Base-by-base conservation (phyloP, 106 monocot species). In the Phalaenopsis equestris region DNA sequence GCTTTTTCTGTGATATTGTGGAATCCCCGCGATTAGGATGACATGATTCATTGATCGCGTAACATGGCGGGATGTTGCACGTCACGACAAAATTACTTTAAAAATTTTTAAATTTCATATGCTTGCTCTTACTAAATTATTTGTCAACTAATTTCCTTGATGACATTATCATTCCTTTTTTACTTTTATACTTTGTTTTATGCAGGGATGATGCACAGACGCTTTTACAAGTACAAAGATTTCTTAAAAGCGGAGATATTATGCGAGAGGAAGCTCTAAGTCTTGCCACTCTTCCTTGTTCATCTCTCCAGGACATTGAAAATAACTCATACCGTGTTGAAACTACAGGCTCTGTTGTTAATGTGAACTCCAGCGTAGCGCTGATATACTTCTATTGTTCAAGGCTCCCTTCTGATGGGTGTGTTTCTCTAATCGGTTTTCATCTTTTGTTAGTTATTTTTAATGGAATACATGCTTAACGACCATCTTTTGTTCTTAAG, bases 331-430 rank as follows among this genome's bases (percentile, higher is more conserved):
- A 89, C 76, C 41, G 85, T 82, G 91, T 92, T 80, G 86, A 85
- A 47, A 57, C 81, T 55, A 92, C 91, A 42, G 89, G 89, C 43
- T 85, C 91, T 30, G 75, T 86, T 79, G 91, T 87, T 16, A 92
- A 87, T 12, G 41, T 86, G 48, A 92, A 78, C 73, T 92, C 91
- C 74, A 87, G 89, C 67, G 65, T 92, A 48, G 56, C 85, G 52
- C 81, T 92, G 79, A 85, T 92, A 72, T 84, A 89, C 72, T 81
- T 85, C 55, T 92, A 89, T 75, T 92, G 91, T 75, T 87, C 89
- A 5, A 78, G 86, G 56, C 91, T 91, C 55, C 91, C 91, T 49
- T 87, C 89, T 42, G 91, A 91, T 80, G 41, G 85, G 91, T 91
- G 57, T 21, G 48, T 81, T 80, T n/a, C 65, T 24, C 45, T 21